phyloP scores from a whole-genome alignment of 139 green algal species.

The Deuterostichococcus epilithicus region DNA sequence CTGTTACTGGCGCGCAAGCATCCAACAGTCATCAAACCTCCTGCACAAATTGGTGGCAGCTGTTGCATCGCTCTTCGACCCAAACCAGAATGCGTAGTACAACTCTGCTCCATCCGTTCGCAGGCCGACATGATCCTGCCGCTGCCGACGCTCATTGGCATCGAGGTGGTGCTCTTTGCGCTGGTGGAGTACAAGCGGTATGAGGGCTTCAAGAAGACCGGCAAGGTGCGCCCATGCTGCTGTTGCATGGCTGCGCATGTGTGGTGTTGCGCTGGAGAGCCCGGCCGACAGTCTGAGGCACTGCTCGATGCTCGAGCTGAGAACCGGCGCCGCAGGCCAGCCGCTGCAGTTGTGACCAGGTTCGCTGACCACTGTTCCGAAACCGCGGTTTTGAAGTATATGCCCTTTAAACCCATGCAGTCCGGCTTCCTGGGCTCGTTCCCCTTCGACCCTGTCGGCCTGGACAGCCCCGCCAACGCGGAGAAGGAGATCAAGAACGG shows the following conservation, averaged over 20 bases:
- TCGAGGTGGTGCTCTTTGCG: conserved; percentile 60
- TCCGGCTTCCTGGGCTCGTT: conserved; percentile 23
- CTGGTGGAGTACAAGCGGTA: conserved; percentile 82
- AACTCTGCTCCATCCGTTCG: neutral
- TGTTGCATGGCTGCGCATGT: too few species aligned
- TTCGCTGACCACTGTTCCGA: neutral
- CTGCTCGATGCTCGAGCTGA: too few species aligned
- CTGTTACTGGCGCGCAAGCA: neutral
- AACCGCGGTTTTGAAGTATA: too few species aligned
- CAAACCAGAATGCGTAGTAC: too few species aligned
- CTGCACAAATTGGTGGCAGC: too few species aligned
- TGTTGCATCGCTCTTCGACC: too few species aligned
- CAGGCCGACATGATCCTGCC: conserved; percentile 34
- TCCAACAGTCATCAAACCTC: too few species aligned
- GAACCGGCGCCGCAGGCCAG: too few species aligned
- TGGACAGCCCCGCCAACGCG: conserved; percentile 38
- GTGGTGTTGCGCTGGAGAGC: neutral
- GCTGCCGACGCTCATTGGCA: conserved; percentile 58
- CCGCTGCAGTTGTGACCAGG: neutral
- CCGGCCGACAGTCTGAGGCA: too few species aligned
- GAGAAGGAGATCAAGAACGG: conserved; percentile 58
- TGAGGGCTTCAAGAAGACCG: conserved; percentile 80
- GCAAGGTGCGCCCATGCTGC: conserved; percentile 43
- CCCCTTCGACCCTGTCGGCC: conserved; percentile 36
- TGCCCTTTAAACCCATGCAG: conserved; percentile 4